Base-by-base conservation (phyloP, 805 yeast species). In the Candida montana region DNA sequence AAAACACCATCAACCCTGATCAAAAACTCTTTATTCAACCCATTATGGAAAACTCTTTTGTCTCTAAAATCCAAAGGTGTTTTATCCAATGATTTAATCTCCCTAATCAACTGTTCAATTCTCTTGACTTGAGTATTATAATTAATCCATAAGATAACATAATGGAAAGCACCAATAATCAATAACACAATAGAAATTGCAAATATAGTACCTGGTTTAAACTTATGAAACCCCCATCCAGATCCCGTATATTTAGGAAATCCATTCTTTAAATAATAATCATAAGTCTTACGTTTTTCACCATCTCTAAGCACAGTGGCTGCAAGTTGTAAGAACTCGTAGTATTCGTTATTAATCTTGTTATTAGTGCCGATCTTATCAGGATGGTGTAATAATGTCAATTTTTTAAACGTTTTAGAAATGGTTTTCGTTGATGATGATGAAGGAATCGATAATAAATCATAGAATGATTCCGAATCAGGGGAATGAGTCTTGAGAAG, bases 311-410 rank as follows among this genome's bases (percentile, higher is more conserved):
- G 68, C 41, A 90, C 80, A 54, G 83, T 77, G 27, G 89, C 82
- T 18, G 87, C 84, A 21, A 80, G 61, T 27, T 93, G 84, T 29
- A 93, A 72, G 23, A 91, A 68, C 53, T 91, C 87, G 57, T 81
- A 93, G 31, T 87, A 70, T 50, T 76, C 75, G 44, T 64, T 68
- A 33, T 65, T 71, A 41, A 68, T 69, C 42, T 58, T 61, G 34
- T 64, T 64, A 29, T 40, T 35, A 3, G 41, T 34, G 16, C 36
- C 64, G 24, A 64, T 61, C 61, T 91, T 89, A 63, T 91, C 99
- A 0, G 99, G 99, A 58, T 91, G 99, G 51, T 83, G 69, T 47
- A 69, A 70, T 39, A 83, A 70, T 3, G 95, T 81, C 26, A 82
- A 57, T 52, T 77, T 81, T 56, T 86, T 79, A 64, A 84, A 83